These are phyloP conservation scores for Saccharomyces kudriavzevii DNA, from an alignment of 805 yeast genomes.

Conservation along the genomic window DNA sequence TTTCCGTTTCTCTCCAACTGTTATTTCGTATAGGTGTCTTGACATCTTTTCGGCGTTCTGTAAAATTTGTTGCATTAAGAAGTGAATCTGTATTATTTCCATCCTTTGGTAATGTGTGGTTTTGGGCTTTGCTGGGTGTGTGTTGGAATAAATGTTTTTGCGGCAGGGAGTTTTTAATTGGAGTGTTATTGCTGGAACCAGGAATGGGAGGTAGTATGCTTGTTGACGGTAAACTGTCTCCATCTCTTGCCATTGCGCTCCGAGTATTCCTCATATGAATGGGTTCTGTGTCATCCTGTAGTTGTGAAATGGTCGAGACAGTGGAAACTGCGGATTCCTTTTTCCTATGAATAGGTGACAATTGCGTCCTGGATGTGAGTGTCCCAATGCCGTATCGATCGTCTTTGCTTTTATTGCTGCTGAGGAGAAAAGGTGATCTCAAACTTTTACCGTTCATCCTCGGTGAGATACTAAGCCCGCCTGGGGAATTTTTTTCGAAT, in stretches of 20 bases:
- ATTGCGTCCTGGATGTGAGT: neutral
- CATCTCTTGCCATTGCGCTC: neutral
- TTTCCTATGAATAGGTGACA: conserved; percentile 15
- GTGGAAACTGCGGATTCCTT: conserved; percentile 25
- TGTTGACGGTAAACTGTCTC: conserved; percentile 7
- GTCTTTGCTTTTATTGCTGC: neutral
- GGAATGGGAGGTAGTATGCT: conserved; percentile 24
- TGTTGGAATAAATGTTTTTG: conserved; percentile 27
- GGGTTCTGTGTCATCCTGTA: conserved; percentile 13
- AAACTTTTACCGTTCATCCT: neutral
- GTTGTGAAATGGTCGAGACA: conserved; percentile 27
- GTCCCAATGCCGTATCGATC: neutral
- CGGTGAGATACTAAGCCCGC: neutral
- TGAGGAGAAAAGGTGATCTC: neutral
- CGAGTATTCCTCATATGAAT: neutral
- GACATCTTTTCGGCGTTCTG: neutral
- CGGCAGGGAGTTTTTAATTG: conserved; percentile 16
- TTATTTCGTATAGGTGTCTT: neutral
- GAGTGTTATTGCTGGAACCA: conserved; percentile 25
- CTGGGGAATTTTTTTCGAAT: neutral
- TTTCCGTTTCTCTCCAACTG: conserved; percentile 24
- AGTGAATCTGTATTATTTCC: conserved; percentile 2
- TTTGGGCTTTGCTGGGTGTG: conserved; percentile 18
- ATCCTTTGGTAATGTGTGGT: conserved; percentile 1
- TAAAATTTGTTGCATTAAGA: neutral